A percentile compares a stretch with the other conserved stretches of the same genome.
Conservation (phyloP, 345 rosid species). For the Brassica carinata region DNA sequence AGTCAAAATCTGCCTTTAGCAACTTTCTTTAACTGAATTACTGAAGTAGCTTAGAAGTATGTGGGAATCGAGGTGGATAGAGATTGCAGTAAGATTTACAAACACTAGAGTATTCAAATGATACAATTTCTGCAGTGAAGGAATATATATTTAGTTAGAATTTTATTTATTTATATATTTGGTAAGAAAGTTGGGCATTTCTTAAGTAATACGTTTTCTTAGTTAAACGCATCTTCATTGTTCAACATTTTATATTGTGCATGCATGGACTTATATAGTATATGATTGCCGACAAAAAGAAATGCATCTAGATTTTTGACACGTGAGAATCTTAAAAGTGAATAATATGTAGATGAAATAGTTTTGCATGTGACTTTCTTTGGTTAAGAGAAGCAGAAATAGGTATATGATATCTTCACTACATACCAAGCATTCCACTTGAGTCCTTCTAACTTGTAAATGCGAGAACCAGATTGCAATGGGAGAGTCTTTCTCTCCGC, state of each 20-base stretch:
- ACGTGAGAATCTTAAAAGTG: neutral
- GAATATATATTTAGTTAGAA: neutral
- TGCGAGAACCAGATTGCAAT: neutral
- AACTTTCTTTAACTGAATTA: conserved; percentile 28
- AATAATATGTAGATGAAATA: neutral
- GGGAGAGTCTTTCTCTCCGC: neutral
- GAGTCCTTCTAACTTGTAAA: neutral
- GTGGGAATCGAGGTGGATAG: conserved; percentile 20
- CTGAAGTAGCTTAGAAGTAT: conserved; percentile 9
- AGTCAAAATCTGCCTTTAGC: conserved; percentile 8
- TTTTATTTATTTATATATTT: too few relatives aligned
- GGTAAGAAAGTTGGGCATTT: neutral
- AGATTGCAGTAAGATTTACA: conserved; percentile 30
- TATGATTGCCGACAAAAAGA: neutral
- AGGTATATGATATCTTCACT: neutral
- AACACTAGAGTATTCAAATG: neutral
- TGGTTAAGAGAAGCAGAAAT: neutral
- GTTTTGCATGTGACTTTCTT: neutral
- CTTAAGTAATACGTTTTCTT: neutral
- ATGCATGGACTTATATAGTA: neutral
- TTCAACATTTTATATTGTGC: neutral
- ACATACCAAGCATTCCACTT: neutral
- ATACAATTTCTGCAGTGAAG: neutral
- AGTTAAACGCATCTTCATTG: neutral
- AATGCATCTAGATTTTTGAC: neutral